A percentile compares a stretch with the other conserved stretches of the same genome.
phyloP scores from a whole-genome alignment of 2,329 filamentous ascomycete species.

The Xylaria sp. region DNA sequence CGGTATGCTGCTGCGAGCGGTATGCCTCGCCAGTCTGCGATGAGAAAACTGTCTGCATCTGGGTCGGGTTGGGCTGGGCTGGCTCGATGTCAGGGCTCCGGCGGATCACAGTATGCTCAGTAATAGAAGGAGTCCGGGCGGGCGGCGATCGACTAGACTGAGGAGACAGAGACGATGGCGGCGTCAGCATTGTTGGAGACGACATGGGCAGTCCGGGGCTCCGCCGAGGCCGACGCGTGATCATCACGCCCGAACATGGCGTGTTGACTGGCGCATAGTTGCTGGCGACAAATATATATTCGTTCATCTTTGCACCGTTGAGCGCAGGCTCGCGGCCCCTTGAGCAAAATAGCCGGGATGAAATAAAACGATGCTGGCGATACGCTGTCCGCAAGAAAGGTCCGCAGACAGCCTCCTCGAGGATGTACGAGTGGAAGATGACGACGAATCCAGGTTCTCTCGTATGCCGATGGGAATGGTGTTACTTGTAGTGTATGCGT shows the following conservation, averaged over 20 bases:
- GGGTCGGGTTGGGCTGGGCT: conserved; percentile 21
- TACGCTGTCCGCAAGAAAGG: not conserved
- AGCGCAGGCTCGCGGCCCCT: conserved; percentile 14
- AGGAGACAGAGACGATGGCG: conserved; percentile 18
- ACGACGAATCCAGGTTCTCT: not conserved
- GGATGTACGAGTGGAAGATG: not conserved
- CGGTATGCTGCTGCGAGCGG: conserved; percentile 29
- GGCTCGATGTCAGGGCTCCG: conserved; percentile 21
- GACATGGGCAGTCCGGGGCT: conserved; percentile 21
- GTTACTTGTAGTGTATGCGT: not conserved
- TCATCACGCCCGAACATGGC: conserved; percentile 20
- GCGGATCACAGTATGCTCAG: conserved; percentile 16
- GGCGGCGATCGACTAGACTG: conserved; percentile 22
- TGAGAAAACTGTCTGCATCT: conserved; percentile 30
- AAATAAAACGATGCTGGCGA: not conserved
- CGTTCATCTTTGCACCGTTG: conserved; percentile 20
- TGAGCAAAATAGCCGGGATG: not conserved
- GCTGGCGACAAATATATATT: conserved; percentile 25
- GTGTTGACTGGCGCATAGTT: conserved; percentile 18
- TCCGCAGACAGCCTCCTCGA: not conserved
- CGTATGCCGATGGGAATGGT: not conserved
- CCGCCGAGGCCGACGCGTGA: conserved; percentile 23
- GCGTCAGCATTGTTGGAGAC: conserved; percentile 12
- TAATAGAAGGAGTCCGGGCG: conserved; percentile 17
- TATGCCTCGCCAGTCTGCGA: conserved; percentile 31